Percentiles rank a stretch among this genome's conserved stretches.
phyloP scores from a whole-genome alignment of 495 filamentous ascomycete genomes.

The Filosporella fistucella region DNA sequence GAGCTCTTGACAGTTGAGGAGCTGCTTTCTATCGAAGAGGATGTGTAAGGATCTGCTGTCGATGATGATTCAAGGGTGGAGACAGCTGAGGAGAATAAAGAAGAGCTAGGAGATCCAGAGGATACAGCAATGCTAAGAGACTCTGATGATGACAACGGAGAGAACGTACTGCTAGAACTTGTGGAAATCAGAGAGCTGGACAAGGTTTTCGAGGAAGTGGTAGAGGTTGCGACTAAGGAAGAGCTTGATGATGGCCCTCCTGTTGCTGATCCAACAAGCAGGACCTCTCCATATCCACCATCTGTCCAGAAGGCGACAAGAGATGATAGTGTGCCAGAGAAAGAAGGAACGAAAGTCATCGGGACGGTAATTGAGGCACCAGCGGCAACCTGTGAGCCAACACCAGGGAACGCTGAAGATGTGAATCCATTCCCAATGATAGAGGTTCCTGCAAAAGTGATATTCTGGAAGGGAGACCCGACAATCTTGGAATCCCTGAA shows the following conservation, averaged over 20 bases:
- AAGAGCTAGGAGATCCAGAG: background rate
- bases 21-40: background rate
- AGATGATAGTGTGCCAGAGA: background rate
- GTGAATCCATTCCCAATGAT: slow-evolving; percentile 21
- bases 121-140: background rate
- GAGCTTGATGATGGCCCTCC: background rate
- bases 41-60: background rate
- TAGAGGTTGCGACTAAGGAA: background rate
- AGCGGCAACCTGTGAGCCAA: slow-evolving; percentile 21
- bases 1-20: background rate
- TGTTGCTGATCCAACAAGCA: background rate
- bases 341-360: slow-evolving; percentile 4
- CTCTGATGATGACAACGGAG: too few relatives aligned
- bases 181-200: too few relatives aligned
- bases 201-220: too few relatives aligned
- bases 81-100: background rate
- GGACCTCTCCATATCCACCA: background rate
- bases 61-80: background rate
- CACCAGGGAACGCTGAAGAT: slow-evolving; percentile 21
- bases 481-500: background rate
- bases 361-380: slow-evolving; percentile 22
- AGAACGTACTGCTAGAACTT: too few relatives aligned
- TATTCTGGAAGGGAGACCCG: background rate
- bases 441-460: background rate
- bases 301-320: background rate